A percentile compares a stretch with the other conserved stretches of the same genome.
These are phyloP conservation scores for Perkinsus olseni DNA, from an alignment of 169 alveolate genomes.

Conservation along the genomic window DNA sequence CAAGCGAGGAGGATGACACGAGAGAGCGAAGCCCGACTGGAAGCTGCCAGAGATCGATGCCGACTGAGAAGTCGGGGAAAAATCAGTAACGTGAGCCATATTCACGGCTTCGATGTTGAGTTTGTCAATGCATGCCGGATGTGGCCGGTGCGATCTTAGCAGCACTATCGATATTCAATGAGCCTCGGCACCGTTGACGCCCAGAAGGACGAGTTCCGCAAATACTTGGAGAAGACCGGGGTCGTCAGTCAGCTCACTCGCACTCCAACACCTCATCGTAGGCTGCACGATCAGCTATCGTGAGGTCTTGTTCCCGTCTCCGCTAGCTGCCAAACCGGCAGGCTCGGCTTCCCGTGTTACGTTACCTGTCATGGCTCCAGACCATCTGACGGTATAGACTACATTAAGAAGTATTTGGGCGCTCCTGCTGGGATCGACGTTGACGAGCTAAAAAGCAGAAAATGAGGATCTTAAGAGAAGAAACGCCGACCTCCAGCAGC, in stretches of 20 bases:
- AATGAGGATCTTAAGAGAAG: conserved; percentile 63
- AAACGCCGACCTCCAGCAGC: conserved; percentile 35
- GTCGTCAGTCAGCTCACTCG: conserved; percentile 70
- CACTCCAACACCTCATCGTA: conserved; percentile 41
- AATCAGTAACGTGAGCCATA: neutral
- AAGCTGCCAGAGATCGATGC: neutral
- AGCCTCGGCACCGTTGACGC: conserved; percentile 60
- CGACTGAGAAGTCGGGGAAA: neutral
- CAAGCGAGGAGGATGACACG: neutral
- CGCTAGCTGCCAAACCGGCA: neutral
- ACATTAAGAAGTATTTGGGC: conserved; percentile 66
- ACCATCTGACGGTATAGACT: conserved; percentile 68
- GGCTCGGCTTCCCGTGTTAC: too few relatives aligned
- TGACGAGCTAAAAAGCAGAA: conserved; percentile 61
- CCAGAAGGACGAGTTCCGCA: conserved; percentile 72
- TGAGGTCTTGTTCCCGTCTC: neutral
- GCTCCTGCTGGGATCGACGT: conserved; percentile 73
- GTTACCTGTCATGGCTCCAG: neutral
- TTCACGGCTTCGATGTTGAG: neutral
- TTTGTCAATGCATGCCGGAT: neutral
- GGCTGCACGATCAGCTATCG: neutral
- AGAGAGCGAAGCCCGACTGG: neutral
- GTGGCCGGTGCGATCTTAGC: neutral
- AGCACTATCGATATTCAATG: conserved; percentile 19
- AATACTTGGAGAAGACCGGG: conserved; percentile 71